A percentile compares a stretch with the other conserved stretches of the same genome.
These are phyloP conservation scores for Trypanosoma congolense DNA, from an alignment of 208 protist genomes.

Conservation along the genomic window DNA sequence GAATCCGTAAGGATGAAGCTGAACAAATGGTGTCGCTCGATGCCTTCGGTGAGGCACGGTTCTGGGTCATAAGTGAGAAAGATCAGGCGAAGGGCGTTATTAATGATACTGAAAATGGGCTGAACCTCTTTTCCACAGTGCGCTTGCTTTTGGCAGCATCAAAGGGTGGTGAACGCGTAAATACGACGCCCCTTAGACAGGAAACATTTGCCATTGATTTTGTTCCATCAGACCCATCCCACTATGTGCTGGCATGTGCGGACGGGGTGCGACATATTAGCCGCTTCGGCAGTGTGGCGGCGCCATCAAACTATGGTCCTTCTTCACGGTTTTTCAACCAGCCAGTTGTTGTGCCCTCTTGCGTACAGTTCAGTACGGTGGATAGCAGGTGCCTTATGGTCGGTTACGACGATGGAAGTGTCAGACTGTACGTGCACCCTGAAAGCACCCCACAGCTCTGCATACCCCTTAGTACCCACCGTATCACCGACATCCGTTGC, in stretches of 20 bases:
- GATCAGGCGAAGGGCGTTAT: constrained; percentile 25
- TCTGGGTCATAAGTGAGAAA: constrained; percentile 68
- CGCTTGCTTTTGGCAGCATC: constrained; percentile 37
- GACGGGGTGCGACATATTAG: constrained; percentile 58
- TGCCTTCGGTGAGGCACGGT: constrained; percentile 35
- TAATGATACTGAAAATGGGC: constrained; percentile 58
- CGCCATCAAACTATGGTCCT: constrained; percentile 60
- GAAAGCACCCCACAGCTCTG: constrained; percentile 57
- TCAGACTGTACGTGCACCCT: constrained; percentile 58
- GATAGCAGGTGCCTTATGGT: constrained; percentile 66
- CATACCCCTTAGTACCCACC: constrained; percentile 35
- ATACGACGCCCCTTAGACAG: constrained; percentile 10
- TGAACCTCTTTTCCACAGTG: constrained; percentile 51
- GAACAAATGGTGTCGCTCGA: constrained; percentile 79
- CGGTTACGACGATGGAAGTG: constrained; percentile 76
- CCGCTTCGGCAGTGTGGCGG: constrained; percentile 61
- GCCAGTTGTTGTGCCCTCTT: constrained; percentile 42
- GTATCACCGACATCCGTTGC: constrained; percentile 50
- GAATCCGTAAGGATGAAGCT: constrained; percentile 40
- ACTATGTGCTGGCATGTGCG: constrained; percentile 54
- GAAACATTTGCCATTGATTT: constrained; percentile 51
- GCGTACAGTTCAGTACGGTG: constrained; percentile 48
- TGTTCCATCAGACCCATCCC: constrained; percentile 48
- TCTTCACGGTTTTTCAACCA: constrained; percentile 28
- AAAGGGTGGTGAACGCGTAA: constrained; percentile 19